phyloP scores from a whole-genome alignment of 1,284 basidiomycete genomes.

The Leccinum subrobustum region DNA sequence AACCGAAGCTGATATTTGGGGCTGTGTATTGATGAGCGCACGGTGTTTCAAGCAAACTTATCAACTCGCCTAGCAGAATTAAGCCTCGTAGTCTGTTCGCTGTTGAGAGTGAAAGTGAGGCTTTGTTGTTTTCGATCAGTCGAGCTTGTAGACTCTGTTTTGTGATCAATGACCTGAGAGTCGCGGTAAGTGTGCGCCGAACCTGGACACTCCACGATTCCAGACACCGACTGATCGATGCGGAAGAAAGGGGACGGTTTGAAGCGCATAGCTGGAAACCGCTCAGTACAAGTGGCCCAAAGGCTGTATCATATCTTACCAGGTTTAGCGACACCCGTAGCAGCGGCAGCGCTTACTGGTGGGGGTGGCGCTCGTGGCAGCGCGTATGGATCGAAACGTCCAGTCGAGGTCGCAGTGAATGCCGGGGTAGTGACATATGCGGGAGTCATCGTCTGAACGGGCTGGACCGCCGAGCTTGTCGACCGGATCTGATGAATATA shows the following conservation, averaged over 20 bases:
- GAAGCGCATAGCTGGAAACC: slow-evolving; percentile 62
- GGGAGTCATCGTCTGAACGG: slow-evolving; percentile 21
- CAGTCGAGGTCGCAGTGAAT: slow-evolving; percentile 27
- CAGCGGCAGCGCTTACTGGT: slow-evolving; percentile 36
- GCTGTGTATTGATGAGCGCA: slow-evolving; percentile 37
- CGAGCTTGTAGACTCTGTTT: slow-evolving; percentile 72
- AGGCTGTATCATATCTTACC: slow-evolving; percentile 18
- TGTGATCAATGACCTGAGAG: slow-evolving; percentile 19
- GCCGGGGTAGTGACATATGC: slow-evolving; percentile 23
- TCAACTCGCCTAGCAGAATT: slow-evolving; percentile 45
- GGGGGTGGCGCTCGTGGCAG: slow-evolving; percentile 50
- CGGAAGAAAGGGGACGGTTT: slow-evolving; percentile 78
- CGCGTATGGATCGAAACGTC: slow-evolving; percentile 64
- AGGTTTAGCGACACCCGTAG: slow-evolving; percentile 31
- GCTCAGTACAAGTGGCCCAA: slow-evolving; percentile 9
- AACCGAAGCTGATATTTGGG: slow-evolving; percentile 79
- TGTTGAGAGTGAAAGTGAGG: slow-evolving; percentile 60
- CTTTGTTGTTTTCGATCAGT: slow-evolving; percentile 70
- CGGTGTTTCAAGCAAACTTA: slow-evolving; percentile 4
- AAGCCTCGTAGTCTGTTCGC: slow-evolving; percentile 65
- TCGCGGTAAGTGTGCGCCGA: slow-evolving; percentile 13
- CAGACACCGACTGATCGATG: slow-evolving; percentile 63
- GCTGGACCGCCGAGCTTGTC: slow-evolving; percentile 27
- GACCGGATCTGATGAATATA: slow-evolving; percentile 30
- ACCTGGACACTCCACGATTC: slow-evolving; percentile 75